Conservation (phyloP, 106 monocot species). For the Dendrobium chrysotoxum region DNA sequence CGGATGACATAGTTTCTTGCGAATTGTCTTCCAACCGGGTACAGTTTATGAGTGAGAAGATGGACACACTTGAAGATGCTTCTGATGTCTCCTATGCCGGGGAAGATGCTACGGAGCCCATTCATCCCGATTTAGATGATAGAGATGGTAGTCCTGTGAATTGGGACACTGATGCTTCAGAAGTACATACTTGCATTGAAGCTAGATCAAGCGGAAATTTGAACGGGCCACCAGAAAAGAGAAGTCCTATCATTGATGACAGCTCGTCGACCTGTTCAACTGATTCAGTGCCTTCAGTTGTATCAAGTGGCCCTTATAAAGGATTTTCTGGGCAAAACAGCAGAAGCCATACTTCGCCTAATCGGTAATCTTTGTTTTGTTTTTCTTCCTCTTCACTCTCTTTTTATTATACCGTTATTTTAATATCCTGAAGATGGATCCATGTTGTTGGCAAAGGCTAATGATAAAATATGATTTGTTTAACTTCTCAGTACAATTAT, state of each 20-base stretch:
- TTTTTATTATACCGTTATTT: neutral
- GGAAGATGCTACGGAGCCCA: slow-evolving; percentile 44
- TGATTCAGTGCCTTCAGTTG: slow-evolving; percentile 68
- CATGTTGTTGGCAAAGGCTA: neutral
- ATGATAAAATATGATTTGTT: too few relatives aligned
- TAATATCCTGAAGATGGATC: neutral
- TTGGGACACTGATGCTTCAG: slow-evolving; percentile 67
- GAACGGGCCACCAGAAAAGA: slow-evolving; percentile 17
- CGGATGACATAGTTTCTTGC: slow-evolving; percentile 26
- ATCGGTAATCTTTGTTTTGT: slow-evolving; percentile 30
- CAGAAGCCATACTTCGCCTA: slow-evolving; percentile 25
- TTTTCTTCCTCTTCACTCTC: neutral
- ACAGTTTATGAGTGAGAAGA: slow-evolving; percentile 21
- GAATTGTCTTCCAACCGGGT: slow-evolving; percentile 25
- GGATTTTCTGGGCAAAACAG: slow-evolving; percentile 24
- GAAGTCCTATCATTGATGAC: slow-evolving; percentile 49
- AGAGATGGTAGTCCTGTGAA: slow-evolving; percentile 31
- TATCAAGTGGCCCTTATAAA: slow-evolving; percentile 38
- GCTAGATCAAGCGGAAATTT: neutral
- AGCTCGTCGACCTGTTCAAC: slow-evolving; percentile 89
- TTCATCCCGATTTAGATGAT: slow-evolving; percentile 56
- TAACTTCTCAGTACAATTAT: neutral
- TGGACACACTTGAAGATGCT: slow-evolving; percentile 30
- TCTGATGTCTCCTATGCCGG: slow-evolving; percentile 59
- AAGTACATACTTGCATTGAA: slow-evolving; percentile 30